Percentiles rank a stretch among this genome's conserved stretches.
Conservation (phyloP, 805 yeast species). For the Yarrowia sp. region DNA sequence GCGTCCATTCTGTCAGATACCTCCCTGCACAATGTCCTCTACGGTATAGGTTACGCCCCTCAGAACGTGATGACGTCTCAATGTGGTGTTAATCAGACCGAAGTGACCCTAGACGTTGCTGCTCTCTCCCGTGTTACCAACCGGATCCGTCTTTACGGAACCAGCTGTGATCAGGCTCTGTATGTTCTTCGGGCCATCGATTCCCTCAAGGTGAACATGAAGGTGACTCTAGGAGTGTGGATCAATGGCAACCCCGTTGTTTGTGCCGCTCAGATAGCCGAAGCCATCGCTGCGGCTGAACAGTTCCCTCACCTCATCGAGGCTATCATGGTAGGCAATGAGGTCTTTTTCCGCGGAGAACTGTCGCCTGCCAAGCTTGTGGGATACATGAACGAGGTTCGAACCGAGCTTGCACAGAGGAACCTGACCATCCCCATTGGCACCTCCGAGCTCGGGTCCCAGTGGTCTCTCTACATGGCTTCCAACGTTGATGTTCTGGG, state of each 20-base stretch:
- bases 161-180: conserved; percentile 66
- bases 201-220: conserved; percentile 59
- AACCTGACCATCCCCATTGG: conserved; percentile 61
- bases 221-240: conserved; percentile 69
- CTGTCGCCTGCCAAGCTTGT: conserved; percentile 52
- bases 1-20: conserved; percentile 13
- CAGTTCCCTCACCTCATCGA: conserved; percentile 60
- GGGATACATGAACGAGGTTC: conserved; percentile 55
- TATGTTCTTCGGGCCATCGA: conserved; percentile 61
- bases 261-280: conserved; percentile 46
- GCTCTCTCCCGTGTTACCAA: conserved; percentile 64
- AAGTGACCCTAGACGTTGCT: conserved; percentile 63
- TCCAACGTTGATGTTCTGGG: conserved; percentile 63
- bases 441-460: conserved; percentile 65
- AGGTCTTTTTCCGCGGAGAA: conserved; percentile 64
- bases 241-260: conserved; percentile 46
- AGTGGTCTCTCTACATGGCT: conserved; percentile 53
- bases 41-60: conserved; percentile 70
- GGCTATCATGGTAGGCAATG: conserved; percentile 66
- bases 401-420: conserved; percentile 50
- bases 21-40: conserved; percentile 49
- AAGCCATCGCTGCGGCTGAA: conserved; percentile 54
- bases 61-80: conserved; percentile 56
- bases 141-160: conserved; percentile 64
- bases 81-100: conserved; percentile 60